These are phyloP conservation scores for Aspergillus campestris DNA, from an alignment of 495 filamentous ascomycete genomes.

Conservation along the genomic window DNA sequence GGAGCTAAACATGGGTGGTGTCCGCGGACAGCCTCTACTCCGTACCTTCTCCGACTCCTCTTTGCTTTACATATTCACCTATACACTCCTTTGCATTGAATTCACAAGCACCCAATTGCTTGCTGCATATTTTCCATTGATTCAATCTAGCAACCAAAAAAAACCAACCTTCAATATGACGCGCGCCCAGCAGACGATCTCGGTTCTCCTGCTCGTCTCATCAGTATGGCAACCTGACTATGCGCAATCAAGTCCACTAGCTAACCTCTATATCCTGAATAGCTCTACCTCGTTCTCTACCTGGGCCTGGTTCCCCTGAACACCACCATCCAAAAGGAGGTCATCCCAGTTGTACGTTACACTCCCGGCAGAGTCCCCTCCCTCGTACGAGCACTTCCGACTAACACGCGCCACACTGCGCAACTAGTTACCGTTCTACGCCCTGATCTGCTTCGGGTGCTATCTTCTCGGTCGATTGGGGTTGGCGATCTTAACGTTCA, in stretches of 20 bases:
- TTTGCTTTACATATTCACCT: no score
- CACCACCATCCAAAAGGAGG: constrained; percentile 45
- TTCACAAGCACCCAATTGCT: not conserved
- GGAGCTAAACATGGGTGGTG: no score
- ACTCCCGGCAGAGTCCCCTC: not conserved
- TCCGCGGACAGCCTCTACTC: no score
- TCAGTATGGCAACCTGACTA: constrained; percentile 52
- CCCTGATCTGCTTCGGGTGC: constrained; percentile 82
- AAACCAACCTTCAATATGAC: constrained; percentile 56
- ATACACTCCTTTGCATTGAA: not conserved
- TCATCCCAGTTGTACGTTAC: constrained; percentile 44
- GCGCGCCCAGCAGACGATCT: constrained; percentile 87
- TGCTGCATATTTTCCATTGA: not conserved
- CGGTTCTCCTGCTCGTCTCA: constrained; percentile 72
- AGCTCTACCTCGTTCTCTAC: constrained; percentile 69
- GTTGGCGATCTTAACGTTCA: constrained; percentile 88
- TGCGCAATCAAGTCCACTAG: not conserved
- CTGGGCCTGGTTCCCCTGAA: constrained; percentile 81
- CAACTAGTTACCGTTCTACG: constrained; percentile 93
- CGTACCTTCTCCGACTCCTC: no score
- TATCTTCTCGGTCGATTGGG: constrained; percentile 90
- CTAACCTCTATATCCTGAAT: constrained; percentile 3
- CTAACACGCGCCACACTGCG: not conserved
- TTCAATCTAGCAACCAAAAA: not conserved
- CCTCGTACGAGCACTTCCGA: not conserved